These are phyloP conservation scores for Malbranchea cinnamomea DNA, from an alignment of 2,329 filamentous ascomycete genomes.

Conservation along the genomic window DNA sequence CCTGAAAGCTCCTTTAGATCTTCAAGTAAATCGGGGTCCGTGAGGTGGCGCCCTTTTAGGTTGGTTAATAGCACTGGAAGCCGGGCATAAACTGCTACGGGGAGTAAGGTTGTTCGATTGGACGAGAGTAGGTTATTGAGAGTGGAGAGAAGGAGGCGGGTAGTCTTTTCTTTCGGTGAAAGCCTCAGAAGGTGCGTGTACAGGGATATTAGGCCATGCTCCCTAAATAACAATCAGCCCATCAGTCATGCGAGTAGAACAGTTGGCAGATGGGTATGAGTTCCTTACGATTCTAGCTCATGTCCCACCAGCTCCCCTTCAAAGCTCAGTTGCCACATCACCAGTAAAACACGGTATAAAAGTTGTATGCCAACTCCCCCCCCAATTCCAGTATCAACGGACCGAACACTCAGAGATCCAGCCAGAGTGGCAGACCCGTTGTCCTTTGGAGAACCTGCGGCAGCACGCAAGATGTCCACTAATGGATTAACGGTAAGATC, in stretches of 20 bases:
- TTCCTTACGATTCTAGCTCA: slow-evolving; percentile 76
- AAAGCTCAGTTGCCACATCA: slow-evolving; percentile 94
- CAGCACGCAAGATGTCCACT: slow-evolving; percentile 60
- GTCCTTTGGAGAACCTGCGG: slow-evolving; percentile 59
- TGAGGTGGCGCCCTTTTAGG: slow-evolving; percentile 37
- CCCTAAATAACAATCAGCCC: slow-evolving; percentile 38
- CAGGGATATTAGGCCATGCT: slow-evolving; percentile 81
- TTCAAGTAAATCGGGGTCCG: slow-evolving; percentile 34
- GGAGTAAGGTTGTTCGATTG: slow-evolving; percentile 55
- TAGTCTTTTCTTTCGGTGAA: slow-evolving; percentile 97
- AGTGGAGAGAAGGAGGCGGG: slow-evolving; percentile 75
- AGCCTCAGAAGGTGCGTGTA: slow-evolving; percentile 85
- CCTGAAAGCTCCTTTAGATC: slow-evolving; percentile 36
- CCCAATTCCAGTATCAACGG: slow-evolving; percentile 46
- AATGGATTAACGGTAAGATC: slow-evolving; percentile 72
- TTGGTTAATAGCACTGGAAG: slow-evolving; percentile 51
- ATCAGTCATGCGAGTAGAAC: no score
- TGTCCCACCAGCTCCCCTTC: slow-evolving; percentile 57
- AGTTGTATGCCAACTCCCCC: slow-evolving; percentile 84
- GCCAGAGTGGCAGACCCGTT: slow-evolving; percentile 45
- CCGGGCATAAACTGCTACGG: slow-evolving; percentile 71
- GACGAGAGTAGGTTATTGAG: slow-evolving; percentile 71
- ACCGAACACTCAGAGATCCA: slow-evolving; percentile 44
- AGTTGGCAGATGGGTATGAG: slow-evolving; percentile 8
- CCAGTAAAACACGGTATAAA: slow-evolving; percentile 83